Evolutionary conservation across 768 basidiomycete genomes (phyloP), one percentile per base, ranked within the genome.

Genomic region (Trametes maxima): DNA sequence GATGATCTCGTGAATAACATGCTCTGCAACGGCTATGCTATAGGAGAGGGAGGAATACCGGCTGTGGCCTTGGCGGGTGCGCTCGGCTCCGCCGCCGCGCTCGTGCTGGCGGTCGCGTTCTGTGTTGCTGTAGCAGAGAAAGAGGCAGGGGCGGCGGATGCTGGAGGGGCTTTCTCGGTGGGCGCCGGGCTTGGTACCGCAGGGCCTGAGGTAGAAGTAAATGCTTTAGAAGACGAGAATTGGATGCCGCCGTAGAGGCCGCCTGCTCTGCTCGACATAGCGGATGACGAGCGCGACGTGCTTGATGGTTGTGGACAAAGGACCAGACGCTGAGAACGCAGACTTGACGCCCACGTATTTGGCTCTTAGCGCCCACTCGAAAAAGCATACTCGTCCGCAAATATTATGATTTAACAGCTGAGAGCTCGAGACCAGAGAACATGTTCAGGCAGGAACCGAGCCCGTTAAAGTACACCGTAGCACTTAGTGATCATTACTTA

Each of bases 221-320:
- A 83, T 25, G 84, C 79, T 60, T 87, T 81, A 43, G 82, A 79
- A 57, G 87, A 85, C 24, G 90, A 90, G 76, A 94, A 93, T 57
- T 91, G 89, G 66, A 93, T 90, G 69, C 92, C 92, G 47, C 92
- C 91, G 67, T 93, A 94, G 56, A 94, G 82, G 51, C 92, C 91
- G 52, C 92, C 92, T 56, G 89, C 89, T 80, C 85, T 82, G 77
- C 86, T 84, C 50, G 87, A 88, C 85, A 90, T 89, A 69, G 71
- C 80, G 74, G 75, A 60, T 28, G 60, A 40, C 35, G 46, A 54
- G 49, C 22, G 25, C 42, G 46, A 50, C 2, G 47, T 33, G 13
- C 13, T 13, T 42, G 51, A 40, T 52, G 55, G 45, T 43, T 21
- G n/a, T 12, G 43, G 35, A 22, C 47, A 52, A 51, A 43, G 40